Percentiles rank a stretch among this genome's conserved stretches.
Evolutionary conservation across 78 protist genomes (phyloP).

Genomic region (Dictyostelium intermedium): DNA sequence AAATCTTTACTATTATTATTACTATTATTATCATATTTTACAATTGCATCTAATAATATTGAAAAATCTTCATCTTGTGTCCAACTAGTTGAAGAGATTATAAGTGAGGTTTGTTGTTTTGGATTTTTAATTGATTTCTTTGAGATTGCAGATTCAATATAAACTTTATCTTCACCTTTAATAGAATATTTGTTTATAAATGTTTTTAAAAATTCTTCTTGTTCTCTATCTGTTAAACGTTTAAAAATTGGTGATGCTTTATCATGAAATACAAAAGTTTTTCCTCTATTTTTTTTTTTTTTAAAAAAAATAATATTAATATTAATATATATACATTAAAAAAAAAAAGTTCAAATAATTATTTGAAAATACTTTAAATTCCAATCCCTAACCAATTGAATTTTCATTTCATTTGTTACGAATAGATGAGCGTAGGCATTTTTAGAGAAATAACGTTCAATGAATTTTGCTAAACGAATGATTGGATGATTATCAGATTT

Average conservation of each 20-base stretch:
- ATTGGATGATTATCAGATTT: conserved; percentile 54
- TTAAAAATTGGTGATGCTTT: conserved; percentile 79
- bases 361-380: conserved; percentile 46
- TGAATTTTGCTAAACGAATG: conserved; percentile 46
- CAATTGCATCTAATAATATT: conserved; percentile 82
- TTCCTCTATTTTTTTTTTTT: conserved; percentile 7
- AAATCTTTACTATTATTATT: background rate
- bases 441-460: conserved; percentile 36
- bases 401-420: conserved; percentile 87
- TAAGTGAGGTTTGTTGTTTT: conserved; percentile 10
- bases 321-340: background rate
- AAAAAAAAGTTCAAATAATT: too few relatives aligned
- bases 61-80: conserved; percentile 95
- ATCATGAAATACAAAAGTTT: conserved; percentile 64
- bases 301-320: background rate
- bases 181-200: conserved; percentile 11
- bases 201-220: conserved; percentile 6
- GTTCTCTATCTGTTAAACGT: conserved; percentile 5
- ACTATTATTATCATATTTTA: background rate
- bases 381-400: conserved; percentile 27
- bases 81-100: conserved; percentile 88
- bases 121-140: background rate
- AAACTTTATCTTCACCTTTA: background rate
- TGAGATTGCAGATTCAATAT: background rate
- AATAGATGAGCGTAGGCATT: conserved; percentile 80